These are phyloP conservation scores for Cladosporium sp. DNA, from an alignment of 2,329 filamentous ascomycete species.

Conservation along the genomic window DNA sequence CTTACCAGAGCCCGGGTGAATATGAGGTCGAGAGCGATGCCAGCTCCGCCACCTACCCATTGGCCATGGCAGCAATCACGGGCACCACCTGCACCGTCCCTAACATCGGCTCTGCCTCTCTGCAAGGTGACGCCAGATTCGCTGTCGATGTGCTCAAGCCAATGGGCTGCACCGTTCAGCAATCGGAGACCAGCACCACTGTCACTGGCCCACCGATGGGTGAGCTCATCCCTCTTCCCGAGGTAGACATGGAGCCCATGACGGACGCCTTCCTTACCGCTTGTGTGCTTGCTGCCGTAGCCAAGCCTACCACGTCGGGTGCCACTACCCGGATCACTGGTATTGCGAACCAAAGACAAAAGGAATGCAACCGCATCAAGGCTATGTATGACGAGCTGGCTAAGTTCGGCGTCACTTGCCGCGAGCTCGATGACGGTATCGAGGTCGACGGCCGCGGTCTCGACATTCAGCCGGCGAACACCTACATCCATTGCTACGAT, in stretches of 20 bases:
- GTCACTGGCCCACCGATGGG: slow-evolving; percentile 82
- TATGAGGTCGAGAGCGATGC: slow-evolving; percentile 96
- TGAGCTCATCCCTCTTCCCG: slow-evolving; percentile 65
- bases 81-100: slow-evolving; percentile 93
- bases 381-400: slow-evolving; percentile 93
- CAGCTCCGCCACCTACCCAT: slow-evolving; percentile 92
- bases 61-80: slow-evolving; percentile 90
- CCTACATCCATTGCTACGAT: slow-evolving; percentile 84
- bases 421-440: slow-evolving; percentile 92
- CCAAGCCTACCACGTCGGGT: slow-evolving; percentile 59
- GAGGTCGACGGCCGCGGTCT: slow-evolving; percentile 59
- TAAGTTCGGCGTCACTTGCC: slow-evolving; percentile 84
- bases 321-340: slow-evolving; percentile 78
- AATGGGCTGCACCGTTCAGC: slow-evolving; percentile 89
- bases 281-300: slow-evolving; percentile 85
- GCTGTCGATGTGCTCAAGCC: slow-evolving; percentile 82
- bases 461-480: slow-evolving; percentile 52
- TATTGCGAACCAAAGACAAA: slow-evolving; percentile 96
- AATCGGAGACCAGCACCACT: slow-evolving; percentile 80
- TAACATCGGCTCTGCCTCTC: slow-evolving; percentile 86
- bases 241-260: slow-evolving; percentile 98
- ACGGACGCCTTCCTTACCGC: slow-evolving; percentile 97
- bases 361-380: slow-evolving; percentile 93
- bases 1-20: slow-evolving; percentile 75
- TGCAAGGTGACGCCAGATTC: slow-evolving; percentile 93